These are phyloP conservation scores for Colletotrichum trifolii DNA, from an alignment of 2,329 filamentous ascomycete genomes.

Conservation along the genomic window DNA sequence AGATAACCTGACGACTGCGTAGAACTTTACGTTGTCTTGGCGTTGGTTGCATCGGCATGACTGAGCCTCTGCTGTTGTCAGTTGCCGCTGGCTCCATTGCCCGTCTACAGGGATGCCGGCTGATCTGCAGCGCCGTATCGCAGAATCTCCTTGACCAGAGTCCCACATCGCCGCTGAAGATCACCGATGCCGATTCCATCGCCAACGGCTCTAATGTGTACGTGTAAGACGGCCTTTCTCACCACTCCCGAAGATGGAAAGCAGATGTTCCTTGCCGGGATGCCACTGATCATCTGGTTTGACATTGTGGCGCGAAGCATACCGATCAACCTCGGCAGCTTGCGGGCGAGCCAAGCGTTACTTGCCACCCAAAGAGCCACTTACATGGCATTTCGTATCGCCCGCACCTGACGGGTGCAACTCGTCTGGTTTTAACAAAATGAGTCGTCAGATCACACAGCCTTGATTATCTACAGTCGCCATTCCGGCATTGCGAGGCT, in stretches of 20 bases:
- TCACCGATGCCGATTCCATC: constrained; percentile 8
- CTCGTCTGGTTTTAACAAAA: not conserved
- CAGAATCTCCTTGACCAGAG: constrained; percentile 20
- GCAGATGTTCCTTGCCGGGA: too few relatives aligned
- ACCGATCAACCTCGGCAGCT: too few relatives aligned
- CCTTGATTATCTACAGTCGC: not conserved
- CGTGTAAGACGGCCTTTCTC: too few relatives aligned
- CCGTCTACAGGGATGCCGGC: constrained; percentile 18
- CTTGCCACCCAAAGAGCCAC: not conserved
- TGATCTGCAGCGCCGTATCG: constrained; percentile 26
- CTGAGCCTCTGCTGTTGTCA: not conserved
- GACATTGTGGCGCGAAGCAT: too few relatives aligned
- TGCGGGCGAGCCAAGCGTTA: not conserved
- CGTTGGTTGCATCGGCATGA: not conserved
- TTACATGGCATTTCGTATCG: not conserved
- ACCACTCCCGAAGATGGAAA: too few relatives aligned
- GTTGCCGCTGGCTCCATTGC: not conserved
- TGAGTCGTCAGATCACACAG: constrained; percentile 1
- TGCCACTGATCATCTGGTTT: too few relatives aligned
- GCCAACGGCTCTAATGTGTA: too few relatives aligned
- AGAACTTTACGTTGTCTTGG: too few relatives aligned
- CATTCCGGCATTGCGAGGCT: not conserved
- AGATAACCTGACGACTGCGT: too few relatives aligned
- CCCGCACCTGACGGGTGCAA: not conserved
- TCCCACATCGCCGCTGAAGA: constrained; percentile 21